Evolutionary conservation across 495 filamentous ascomycete species (phyloP).

Genomic region (Apiosordaria backusii): DNA sequence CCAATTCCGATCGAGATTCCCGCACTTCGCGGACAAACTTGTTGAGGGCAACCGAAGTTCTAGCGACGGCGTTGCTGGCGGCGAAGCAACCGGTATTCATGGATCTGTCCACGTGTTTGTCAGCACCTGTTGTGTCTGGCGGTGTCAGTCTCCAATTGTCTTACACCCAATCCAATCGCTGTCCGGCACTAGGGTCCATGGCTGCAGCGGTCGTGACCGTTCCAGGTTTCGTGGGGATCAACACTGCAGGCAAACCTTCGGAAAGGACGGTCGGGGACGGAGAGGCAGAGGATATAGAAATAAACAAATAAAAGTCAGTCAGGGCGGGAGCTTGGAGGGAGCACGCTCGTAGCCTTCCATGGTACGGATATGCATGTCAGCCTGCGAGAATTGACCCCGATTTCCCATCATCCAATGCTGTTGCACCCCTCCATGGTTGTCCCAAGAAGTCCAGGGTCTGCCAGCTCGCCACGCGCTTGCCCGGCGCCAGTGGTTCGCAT

Average conservation of each 20-base stretch:
- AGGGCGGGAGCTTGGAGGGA: neutral
- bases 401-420: neutral
- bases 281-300: neutral
- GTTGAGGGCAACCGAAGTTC: constrained; percentile 29
- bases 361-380: neutral
- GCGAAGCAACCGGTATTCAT: constrained; percentile 43
- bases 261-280: too few relatives aligned
- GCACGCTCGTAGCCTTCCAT: neutral
- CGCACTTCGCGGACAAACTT: constrained; percentile 45
- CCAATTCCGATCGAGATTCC: constrained; percentile 44
- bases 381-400: neutral
- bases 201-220: neutral
- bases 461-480: neutral
- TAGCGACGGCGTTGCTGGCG: constrained; percentile 35
- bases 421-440: neutral
- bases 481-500: neutral
- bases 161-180: constrained; percentile 3
- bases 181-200: neutral
- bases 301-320: neutral
- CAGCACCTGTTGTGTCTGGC: neutral
- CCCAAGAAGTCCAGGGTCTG: neutral
- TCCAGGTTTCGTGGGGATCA: neutral
- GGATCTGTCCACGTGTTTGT: constrained; percentile 26
- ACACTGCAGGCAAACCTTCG: neutral
- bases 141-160: neutral